Percentiles rank a stretch among this genome's conserved stretches.
These are phyloP conservation scores for Lepiota brunneoincarnata DNA, from an alignment of 768 basidiomycete species.

Conservation along the genomic window DNA sequence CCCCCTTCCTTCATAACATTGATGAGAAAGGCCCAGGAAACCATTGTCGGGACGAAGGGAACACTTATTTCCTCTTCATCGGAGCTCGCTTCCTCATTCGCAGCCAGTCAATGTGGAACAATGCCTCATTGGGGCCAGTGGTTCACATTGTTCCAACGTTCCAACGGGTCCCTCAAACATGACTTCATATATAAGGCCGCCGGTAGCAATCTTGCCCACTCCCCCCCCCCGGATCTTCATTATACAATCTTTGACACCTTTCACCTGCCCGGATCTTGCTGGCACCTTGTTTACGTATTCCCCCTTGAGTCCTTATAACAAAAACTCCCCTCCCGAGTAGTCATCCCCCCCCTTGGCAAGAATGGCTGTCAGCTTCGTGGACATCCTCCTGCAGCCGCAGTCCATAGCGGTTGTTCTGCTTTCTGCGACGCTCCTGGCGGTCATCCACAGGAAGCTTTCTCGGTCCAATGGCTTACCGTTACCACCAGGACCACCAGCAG, in stretches of 20 bases:
- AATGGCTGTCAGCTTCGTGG: conserved; percentile 8
- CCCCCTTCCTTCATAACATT: too few relatives aligned
- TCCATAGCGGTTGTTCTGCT: conserved; percentile 28
- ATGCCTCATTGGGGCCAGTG: background rate
- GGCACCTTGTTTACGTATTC: conserved; percentile 3
- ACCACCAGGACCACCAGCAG: conserved; percentile 42
- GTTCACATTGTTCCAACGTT: background rate
- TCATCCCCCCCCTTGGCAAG: background rate
- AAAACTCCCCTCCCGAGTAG: background rate
- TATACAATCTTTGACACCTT: background rate
- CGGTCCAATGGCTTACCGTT: conserved; percentile 24
- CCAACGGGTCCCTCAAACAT: background rate
- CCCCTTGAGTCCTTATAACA: background rate
- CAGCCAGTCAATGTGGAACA: background rate
- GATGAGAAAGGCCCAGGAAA: too few relatives aligned
- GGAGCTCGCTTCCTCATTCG: background rate
- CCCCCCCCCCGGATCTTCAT: background rate
- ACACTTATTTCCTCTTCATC: too few relatives aligned
- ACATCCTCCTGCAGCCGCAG: conserved; percentile 23
- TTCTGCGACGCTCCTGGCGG: conserved; percentile 25
- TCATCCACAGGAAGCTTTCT: conserved; percentile 26
- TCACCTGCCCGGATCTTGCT: conserved; percentile 2
- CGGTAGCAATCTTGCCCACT: background rate
- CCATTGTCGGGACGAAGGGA: too few relatives aligned
- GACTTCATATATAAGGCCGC: background rate